Evolutionary conservation across 495 filamentous ascomycete genomes (phyloP), one percentile per base, ranked within the genome.

Genomic region (Podospora appendiculata): DNA sequence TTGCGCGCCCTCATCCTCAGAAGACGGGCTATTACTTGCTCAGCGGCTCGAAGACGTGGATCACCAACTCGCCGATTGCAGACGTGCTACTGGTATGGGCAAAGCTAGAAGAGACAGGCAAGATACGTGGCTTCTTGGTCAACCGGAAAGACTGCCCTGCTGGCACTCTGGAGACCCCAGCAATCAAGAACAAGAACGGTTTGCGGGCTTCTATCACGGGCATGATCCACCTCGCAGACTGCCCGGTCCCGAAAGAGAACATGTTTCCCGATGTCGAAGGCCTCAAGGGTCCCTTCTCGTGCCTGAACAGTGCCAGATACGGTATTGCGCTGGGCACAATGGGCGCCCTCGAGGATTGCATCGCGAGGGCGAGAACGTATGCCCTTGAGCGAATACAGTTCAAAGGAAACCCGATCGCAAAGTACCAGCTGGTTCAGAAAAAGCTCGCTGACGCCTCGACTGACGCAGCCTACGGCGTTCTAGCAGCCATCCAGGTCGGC

Each of bases 371-470:
- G 2, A 80, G 92, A 52, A 84, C 81, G 13, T 98, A 98, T 66
- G 84, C 90, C 14, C 72, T 98, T 32, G 88, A 96, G 68, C 78
- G 93, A 50, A 92, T 88, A 68, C 93, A 98, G 69, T 98, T 98
- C 80, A 95, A 94, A 73, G 83, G 85, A 36, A 96, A 97, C 64
- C 89, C 93, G 1, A 74, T 98, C 40, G 93, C 93, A 35, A 96
- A 92, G 72, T 98, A 97, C 59, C 93, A 98, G 69, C 79, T 98
- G n/a, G 79, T 98, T 40, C 93, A 98, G 75, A 96, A 96, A 81
- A 98, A 98, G 73, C 73, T 98, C 53, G 85, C 90, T 0, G 91
- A 97, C 65, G 93, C 92, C 12, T 77, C 80, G 8, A 96, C 94
- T 1, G 93, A 97, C 69, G 88, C 87, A 12, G 84, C 90, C 1